Conservation (phyloP, 108 stramenopile species). For the Hondaea fermentalgiana region DNA sequence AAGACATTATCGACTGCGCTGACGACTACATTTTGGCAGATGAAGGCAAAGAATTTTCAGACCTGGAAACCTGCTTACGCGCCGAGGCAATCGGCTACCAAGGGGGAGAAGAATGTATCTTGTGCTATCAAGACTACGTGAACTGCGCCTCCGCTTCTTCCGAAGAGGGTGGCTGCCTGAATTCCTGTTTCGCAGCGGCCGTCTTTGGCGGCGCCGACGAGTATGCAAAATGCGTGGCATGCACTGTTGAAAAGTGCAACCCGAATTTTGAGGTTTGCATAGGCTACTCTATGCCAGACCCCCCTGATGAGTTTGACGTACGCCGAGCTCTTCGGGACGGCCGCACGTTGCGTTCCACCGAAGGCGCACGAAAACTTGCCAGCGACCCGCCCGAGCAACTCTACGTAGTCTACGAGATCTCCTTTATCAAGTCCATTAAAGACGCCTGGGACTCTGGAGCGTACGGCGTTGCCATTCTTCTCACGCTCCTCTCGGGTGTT, state of each 20-base stretch:
- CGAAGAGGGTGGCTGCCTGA: neutral
- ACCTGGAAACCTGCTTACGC: neutral
- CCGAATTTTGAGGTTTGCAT: neutral
- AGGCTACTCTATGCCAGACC: neutral
- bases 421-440: neutral
- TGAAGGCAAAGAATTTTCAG: neutral
- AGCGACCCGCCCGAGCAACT: neutral
- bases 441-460: neutral
- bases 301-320: neutral
- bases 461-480: neutral
- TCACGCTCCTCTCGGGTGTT: neutral
- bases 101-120: neutral
- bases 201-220: neutral
- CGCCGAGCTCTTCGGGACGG: neutral
- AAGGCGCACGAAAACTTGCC: neutral
- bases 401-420: neutral
- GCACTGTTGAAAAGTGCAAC: neutral
- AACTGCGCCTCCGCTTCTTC: neutral
- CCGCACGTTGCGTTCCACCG: no score
- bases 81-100: neutral
- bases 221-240: neutral
- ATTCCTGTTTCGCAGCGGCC: neutral
- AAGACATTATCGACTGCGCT: neutral
- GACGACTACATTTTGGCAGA: neutral
- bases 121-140: neutral